Evolutionary conservation across 768 basidiomycete genomes (phyloP), one percentile per base, ranked within the genome.

Genomic region (Tylopilus felleus): DNA sequence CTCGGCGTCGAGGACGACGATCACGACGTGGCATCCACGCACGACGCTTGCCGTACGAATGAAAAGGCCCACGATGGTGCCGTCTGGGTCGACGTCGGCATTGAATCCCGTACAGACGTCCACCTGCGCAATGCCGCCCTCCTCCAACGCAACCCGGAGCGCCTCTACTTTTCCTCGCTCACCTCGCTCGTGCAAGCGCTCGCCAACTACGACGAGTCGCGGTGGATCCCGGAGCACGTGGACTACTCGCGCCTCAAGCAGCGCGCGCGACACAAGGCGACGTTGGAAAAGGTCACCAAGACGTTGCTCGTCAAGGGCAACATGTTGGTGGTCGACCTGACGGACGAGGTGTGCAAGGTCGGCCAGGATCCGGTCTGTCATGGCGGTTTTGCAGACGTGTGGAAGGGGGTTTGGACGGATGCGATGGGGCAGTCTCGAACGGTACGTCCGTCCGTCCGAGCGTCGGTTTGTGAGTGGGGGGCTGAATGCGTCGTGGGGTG

Each of bases 321-420:
- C 40, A 64, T 81, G 41, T 61, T 77, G 14, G 59, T 83, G 52
- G 73, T 77, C 39, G 82, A 85, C 58, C 64, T 85, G 45, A 83
- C 82, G 29, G 83, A 83, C 56, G 79, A 80, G 52, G 75, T 85
- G 12, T 68, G 64, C 50, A 73, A 70, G 51, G 64, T 79, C 17
- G 81, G 80, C 2, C 69, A 74, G 43, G 68, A 74, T 54, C 74
- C 82, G 0, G 75, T 80, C 33, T 78, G 72, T 25, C 75, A 78
- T 65, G 83, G 83, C 1, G 75, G 79, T 6, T 85, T 84, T 52
- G 76, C 81, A 28, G 83, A 84, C 61, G 80, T 84, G 5, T 84
- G 81, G 81, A 80, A 80, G 64, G 83, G 80, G 0, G 57, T 64
- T 5, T 83, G 81, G 82, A 74, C 71, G 56, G 80, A 79, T 53